Base-by-base conservation (phyloP, 371 early-diverging fungal species). In the Mucor indicus region DNA sequence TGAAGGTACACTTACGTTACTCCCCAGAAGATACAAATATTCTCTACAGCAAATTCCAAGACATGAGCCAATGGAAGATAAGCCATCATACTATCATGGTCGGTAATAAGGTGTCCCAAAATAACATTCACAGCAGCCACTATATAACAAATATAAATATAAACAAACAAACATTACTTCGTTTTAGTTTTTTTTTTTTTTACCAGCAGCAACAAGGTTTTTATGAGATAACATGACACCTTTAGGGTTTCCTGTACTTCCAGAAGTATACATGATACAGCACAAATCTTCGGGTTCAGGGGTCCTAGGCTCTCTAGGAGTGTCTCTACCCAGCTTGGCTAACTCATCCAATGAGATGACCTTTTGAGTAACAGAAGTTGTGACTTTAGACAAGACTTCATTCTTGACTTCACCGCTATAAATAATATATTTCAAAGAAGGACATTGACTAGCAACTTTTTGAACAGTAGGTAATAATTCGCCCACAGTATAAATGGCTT, bases 241-340 rank as follows among this genome's bases (percentile, higher is more conserved):
- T 72, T 95, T 96, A 32, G 95, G 90, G 45, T 72, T 78, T 27
- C 98, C 98, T 5, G 93, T 91, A 1, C 92, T 89, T 37, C 98
- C 99, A 32, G 93, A 93, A 19, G 99, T 96, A 69, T 98, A 99
- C 83, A 95, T 92, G 65, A 98, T 89, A 69, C 95, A 85, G 57
- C 93, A 91, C 38, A 87, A 55, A 56, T 91, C 91, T 40, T 91
- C 86, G 23, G 81, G 71, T 19, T 72, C 79, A 12, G 95, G 89
- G 12, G 79, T 75, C 13, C 64, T 64, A 9, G 85, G 75, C 27
- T 80, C 82, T n/a, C 57, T 64, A 3, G 83, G 86, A 57, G 80
- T 48, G 21, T 81, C 73, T 25, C 65, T 71, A 30, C 93, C 95
- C 29, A 89, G 62, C 13, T 64, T 51, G 36, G 59, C 59, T 31